Conservation (phyloP, 2,329 filamentous ascomycete species). For the Aspergillus sp. region DNA sequence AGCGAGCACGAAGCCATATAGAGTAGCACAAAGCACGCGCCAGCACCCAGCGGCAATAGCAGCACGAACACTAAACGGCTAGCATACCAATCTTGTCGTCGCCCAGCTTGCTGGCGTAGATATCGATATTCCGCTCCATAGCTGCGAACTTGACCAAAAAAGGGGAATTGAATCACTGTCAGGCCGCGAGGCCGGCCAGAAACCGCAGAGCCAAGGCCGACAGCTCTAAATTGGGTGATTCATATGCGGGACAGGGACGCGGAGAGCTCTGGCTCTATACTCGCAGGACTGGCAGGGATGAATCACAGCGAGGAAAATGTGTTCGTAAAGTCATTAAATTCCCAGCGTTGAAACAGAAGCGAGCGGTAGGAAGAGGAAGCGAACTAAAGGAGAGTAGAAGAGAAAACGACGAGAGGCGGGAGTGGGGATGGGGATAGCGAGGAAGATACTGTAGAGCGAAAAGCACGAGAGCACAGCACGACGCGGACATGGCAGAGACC, state of each 20-base stretch:
- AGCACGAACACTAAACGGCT: too few relatives aligned
- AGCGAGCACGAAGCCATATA: slow-evolving; percentile 1
- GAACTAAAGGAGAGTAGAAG: slow-evolving; percentile 8
- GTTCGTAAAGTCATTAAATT: slow-evolving; percentile 26
- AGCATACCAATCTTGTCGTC: slow-evolving; percentile 40
- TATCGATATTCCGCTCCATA: slow-evolving; percentile 41
- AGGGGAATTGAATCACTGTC: slow-evolving; percentile 21
- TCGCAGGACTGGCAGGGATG: slow-evolving; percentile 15
- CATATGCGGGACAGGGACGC: slow-evolving; percentile 22
- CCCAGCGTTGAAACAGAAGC: slow-evolving; percentile 4
- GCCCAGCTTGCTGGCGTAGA: slow-evolving; percentile 40
- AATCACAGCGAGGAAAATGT: slow-evolving; percentile 12
- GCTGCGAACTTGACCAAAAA: slow-evolving; percentile 15
- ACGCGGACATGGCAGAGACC: slow-evolving; percentile 33
- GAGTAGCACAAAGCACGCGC: slow-evolving; percentile 4
- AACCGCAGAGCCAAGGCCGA: slow-evolving; percentile 19
- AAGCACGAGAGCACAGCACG: slow-evolving; percentile 15
- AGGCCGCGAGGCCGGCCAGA: slow-evolving; percentile 31
- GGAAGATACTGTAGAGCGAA: slow-evolving; percentile 13
- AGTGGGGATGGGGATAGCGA: slow-evolving; percentile 9
- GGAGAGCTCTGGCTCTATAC: slow-evolving; percentile 15
- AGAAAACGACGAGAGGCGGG: slow-evolving; percentile 9
- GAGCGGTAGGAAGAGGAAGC: slow-evolving; percentile 7
- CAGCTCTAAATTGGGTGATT: slow-evolving; percentile 10
- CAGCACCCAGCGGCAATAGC: neutral